phyloP scores from a whole-genome alignment of 2,329 filamentous ascomycete genomes.

The Botryotinia calthae region DNA sequence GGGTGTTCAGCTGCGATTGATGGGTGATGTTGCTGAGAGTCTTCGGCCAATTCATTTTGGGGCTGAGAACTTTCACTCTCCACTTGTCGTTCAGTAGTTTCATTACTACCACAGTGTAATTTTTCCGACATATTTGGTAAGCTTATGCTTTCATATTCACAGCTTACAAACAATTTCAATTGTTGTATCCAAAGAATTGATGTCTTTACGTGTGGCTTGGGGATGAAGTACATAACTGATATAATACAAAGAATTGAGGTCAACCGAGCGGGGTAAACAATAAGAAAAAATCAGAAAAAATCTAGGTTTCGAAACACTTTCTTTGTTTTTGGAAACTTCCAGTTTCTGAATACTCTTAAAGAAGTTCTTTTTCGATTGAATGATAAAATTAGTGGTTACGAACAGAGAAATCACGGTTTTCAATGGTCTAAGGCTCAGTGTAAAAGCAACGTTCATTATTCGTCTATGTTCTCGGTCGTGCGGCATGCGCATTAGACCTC shows the following conservation, averaged over 20 bases:
- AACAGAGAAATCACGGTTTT: accelerated
- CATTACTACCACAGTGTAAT: neutral
- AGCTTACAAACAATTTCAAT: neutral
- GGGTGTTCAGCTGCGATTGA: neutral
- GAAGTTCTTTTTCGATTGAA: too few species aligned
- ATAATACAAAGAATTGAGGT: neutral
- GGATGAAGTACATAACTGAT: neutral
- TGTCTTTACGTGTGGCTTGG: neutral
- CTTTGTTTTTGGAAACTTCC: neutral
- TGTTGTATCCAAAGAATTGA: neutral
- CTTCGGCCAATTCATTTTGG: neutral
- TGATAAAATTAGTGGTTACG: neutral
- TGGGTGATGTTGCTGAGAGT: neutral
- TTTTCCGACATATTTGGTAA: neutral
- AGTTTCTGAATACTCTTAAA: neutral
- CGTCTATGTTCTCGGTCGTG: neutral
- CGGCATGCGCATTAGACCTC: neutral
- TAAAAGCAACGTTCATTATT: neutral
- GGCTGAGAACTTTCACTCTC: neutral
- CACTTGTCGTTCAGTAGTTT: neutral
- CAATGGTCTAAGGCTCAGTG: neutral
- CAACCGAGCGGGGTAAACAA: neutral
- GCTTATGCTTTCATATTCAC: neutral
- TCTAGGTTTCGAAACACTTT: accelerated
- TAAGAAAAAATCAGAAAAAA: neutral